Evolutionary conservation across 1,284 basidiomycete genomes (phyloP).

Genomic region (Melampsora allii-populina): DNA sequence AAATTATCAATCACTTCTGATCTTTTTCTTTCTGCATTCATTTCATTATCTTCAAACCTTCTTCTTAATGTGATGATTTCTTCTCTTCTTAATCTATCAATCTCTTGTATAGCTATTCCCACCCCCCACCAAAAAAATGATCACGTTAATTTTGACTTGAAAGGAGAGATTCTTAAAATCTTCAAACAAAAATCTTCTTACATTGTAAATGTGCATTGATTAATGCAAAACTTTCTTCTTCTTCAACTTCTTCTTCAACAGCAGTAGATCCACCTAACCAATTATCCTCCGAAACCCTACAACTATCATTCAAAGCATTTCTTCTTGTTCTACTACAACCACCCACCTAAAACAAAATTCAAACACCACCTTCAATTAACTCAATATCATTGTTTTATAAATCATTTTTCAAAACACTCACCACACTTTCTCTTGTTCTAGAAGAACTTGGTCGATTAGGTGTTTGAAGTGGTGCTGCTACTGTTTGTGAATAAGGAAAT

Average conservation of each 20-base stretch:
- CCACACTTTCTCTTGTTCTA: too few relatives aligned
- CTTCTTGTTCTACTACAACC: too few relatives aligned
- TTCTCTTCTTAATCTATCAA: slow-evolving; percentile 16
- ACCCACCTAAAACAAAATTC: too few relatives aligned
- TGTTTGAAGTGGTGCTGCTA: too few relatives aligned
- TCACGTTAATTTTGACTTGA: neutral
- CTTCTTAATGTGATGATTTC: slow-evolving; percentile 26
- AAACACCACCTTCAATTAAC: too few relatives aligned
- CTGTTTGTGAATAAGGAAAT: too few relatives aligned
- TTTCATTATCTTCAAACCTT: slow-evolving; percentile 16
- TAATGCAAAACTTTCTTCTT: slow-evolving; percentile 14
- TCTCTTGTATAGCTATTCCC: slow-evolving; percentile 21
- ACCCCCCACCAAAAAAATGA: neutral
- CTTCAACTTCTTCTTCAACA: neutral
- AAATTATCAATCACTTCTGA: slow-evolving; percentile 21
- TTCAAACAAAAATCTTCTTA: neutral
- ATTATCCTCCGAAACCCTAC: too few relatives aligned
- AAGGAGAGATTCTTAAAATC: neutral
- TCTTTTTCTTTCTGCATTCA: slow-evolving; percentile 24
- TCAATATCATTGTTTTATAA: too few relatives aligned
- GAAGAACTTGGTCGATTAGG: too few relatives aligned
- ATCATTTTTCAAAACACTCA: too few relatives aligned
- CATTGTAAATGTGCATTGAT: slow-evolving; percentile 34
- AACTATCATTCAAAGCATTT: too few relatives aligned
- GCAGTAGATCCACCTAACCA: too few relatives aligned